phyloP scores from a whole-genome alignment of 164 flowering plant genomes.

The Dillenia turbinata region DNA sequence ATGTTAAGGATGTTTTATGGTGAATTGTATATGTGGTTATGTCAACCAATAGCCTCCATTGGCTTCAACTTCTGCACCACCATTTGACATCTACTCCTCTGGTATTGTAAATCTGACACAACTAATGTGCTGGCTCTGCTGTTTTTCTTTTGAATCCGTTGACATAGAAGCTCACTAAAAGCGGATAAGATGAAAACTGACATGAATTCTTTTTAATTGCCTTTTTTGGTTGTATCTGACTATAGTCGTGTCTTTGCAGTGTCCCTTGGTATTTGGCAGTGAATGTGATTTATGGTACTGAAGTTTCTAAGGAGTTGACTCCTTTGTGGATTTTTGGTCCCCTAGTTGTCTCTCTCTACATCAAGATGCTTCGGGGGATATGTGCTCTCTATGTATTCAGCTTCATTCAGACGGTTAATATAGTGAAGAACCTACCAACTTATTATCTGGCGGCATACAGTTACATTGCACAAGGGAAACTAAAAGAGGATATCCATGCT shows the following conservation, averaged over 20 bases:
- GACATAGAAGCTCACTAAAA: too few species aligned
- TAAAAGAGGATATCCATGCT: slow-evolving; percentile 33
- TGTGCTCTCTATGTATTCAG: slow-evolving; percentile 55
- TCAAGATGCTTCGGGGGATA: slow-evolving; percentile 54
- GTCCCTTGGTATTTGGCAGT: slow-evolving; percentile 58
- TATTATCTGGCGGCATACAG: slow-evolving; percentile 29
- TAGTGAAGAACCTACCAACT: slow-evolving; percentile 45
- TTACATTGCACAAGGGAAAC: slow-evolving; percentile 48
- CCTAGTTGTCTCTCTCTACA: slow-evolving; percentile 56
- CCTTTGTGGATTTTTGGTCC: slow-evolving; percentile 92
- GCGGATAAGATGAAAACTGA: too few species aligned
- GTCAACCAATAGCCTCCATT: too few species aligned
- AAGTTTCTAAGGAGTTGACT: slow-evolving; percentile 73
- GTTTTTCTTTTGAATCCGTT: too few species aligned
- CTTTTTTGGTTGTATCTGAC: too few species aligned
- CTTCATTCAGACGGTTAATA: slow-evolving; percentile 52
- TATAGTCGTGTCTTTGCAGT: slow-evolving; percentile 37
- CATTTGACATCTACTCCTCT: too few species aligned
- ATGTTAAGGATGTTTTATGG: too few species aligned
- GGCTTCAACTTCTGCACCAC: too few species aligned
- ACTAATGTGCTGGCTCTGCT: too few species aligned
- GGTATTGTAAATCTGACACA: too few species aligned
- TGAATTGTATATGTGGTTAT: too few species aligned
- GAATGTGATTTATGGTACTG: slow-evolving; percentile 55
- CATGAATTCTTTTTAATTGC: too few species aligned